phyloP scores from a whole-genome alignment of 2,329 filamentous ascomycete genomes.

The Myriosclerotinia scirpicola region DNA sequence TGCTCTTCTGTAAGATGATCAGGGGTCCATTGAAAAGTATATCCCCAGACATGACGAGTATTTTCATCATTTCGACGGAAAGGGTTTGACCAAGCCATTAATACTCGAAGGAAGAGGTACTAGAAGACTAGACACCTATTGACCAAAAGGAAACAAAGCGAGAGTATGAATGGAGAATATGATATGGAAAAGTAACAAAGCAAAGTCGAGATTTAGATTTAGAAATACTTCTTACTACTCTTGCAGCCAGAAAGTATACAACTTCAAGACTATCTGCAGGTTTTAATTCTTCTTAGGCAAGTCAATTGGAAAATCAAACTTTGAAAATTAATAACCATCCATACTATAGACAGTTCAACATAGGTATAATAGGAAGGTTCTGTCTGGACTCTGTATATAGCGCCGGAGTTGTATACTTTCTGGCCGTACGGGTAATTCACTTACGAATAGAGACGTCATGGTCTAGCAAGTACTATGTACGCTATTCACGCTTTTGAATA shows the following conservation, averaged over 20 bases:
- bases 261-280: not conserved
- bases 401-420: too few relatives aligned
- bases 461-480: too few relatives aligned
- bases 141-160: not conserved
- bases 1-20: slow-evolving; percentile 62
- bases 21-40: slow-evolving; percentile 68
- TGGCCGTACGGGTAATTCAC: too few relatives aligned
- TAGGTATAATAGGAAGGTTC: too few relatives aligned
- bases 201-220: not conserved
- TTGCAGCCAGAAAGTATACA: not conserved
- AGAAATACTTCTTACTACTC: not conserved
- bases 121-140: not conserved
- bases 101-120: not conserved
- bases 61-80: slow-evolving; percentile 33
- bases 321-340: too few relatives aligned
- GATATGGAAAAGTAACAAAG: not conserved
- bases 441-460: too few relatives aligned
- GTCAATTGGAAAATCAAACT: too few relatives aligned
- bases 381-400: too few relatives aligned
- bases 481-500: too few relatives aligned
- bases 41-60: slow-evolving; percentile 52
- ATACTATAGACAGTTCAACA: too few relatives aligned
- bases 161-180: not conserved
- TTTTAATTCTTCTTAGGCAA: too few relatives aligned
- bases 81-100: slow-evolving; percentile 26